Evolutionary conservation across 2,329 filamentous ascomycete genomes (phyloP), one percentile per base, ranked within the genome.

Genomic region (Myriosclerotinia scirpicola): DNA sequence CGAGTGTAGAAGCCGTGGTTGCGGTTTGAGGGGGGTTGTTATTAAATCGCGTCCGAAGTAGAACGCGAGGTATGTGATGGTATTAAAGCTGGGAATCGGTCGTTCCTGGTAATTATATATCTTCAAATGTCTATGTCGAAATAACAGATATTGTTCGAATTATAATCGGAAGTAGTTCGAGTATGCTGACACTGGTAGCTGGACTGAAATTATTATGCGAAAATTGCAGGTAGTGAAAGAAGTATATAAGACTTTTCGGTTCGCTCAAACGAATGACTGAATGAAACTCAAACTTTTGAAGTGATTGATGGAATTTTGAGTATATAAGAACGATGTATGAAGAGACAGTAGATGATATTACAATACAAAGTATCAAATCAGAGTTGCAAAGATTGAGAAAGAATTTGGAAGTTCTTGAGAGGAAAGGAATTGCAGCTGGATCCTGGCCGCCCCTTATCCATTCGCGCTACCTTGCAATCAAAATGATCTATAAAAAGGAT

Each of bases 1-100:
- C 84, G 78, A 87, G 82, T 75, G 84, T 83, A 78, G 83, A 87
- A 80, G 84, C 81, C 82, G 82, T 85, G 74, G 69, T 78, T 73
- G 74, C 74, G 76, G 73, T 76, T 76, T 71, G 70, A 69, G 71
- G 71, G 73, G 73, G 73, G 34, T 59, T 61, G 63, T 65, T 68
- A 69, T 67, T 72, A 67, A 68, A 71, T 70, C 73, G 71, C 73
- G 71, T 74, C 67, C 71, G 70, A 50, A 34, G 55, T 67, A 38
- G 70, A 73, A 74, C 74, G 71, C 74, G 73, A 68, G 38, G 61
- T 36, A n/a, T 69, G 50, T 66, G 20, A n/a, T 44, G 22, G 38
- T 65, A 65, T 60, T 53, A 65, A 14, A 53, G 54, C n/a, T 53
- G 54, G 54, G 44, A 60, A 44, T 30, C 34, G 26, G 34, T 52